Evolutionary conservation across 352 stramenopile species (phyloP), one percentile per base, ranked within the genome.

Genomic region (Halophytophthora polymorphica): DNA sequence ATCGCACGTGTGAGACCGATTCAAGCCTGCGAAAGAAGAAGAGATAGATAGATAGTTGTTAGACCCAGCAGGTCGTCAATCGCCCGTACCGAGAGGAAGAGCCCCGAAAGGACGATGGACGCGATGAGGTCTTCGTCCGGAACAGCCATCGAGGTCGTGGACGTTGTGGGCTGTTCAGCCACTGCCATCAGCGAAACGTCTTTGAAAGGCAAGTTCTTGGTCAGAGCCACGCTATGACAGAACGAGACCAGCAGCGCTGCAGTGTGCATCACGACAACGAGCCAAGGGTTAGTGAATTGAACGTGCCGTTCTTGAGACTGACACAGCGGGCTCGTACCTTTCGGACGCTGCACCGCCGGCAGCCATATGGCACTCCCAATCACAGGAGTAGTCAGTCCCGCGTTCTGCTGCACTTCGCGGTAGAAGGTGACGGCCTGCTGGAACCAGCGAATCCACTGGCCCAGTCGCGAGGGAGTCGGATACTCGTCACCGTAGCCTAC

Each of bases 11-110:
- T 2, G 50, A 13, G 15, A 29, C 3, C 15, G 37, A 37, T 12
- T 21, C 19, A 48, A 31, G 34, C 15, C 10, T 21, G 35, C 6
- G 17, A 21, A 14, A 40, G 6, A 13, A 14, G 18, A 21, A 34
- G 3, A 17, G 29, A 12, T 12, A 34, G 29, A 34, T 6, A 34
- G 29, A 34, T 6, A 6, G 12, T 34, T 34, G n/a, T n/a, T n/a
- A n/a, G n/a, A 31, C 25, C 8, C 25, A 31, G 25, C 25, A 31
- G 8, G 25, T 31, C 25, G 25, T 31, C 25, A 8, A 31, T 31
- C 25, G n/a, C n/a, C 46, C 69, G 52, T 56, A 86, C 74, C 59
- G 69, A 74, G 33, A 86, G 47, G n/a, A 66, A 58, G 10, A 81
- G 45, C 5, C 67, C 74, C 0, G 66, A 71, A 0, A 86, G 21